Base-by-base conservation (phyloP, 192 early-diverging fungal species). In the Rhizoclosmatium globosum region DNA sequence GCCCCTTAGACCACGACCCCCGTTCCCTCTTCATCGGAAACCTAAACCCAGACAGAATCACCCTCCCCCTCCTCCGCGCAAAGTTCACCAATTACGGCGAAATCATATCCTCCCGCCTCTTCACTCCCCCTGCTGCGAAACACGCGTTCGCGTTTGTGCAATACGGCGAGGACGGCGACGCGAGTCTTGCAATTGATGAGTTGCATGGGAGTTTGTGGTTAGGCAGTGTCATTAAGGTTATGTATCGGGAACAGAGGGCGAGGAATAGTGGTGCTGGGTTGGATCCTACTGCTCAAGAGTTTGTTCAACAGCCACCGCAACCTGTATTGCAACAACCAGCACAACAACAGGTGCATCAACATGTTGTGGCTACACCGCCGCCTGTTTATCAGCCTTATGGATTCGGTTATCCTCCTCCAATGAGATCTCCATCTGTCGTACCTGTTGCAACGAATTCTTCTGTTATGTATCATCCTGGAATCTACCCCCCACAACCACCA, bases 181-280 rank as follows among this genome's bases (percentile, higher is more conserved):
- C 74, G 4, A 64, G 66, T 23, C 64, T 76, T 1, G 74, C 74
- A 23, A 76, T 76, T 43, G 74, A 76, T 45, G 74, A 76, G 46
- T 21, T 47, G 9, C 74, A 76, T 42, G 74, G 74, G 9, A 47
- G 44, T 9, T 19, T 59, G 19, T 76, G 74, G 74, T 64, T 76
- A 4, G 74, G 66, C 21, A 13, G 47, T 11, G 66, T 76, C 61
- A 76, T 76, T 47, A 76, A 76, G 50, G 74, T 76, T 1, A 46
- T 66, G 48, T 76, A 66, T 41, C 74, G 74, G 23, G 74, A 76
- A 53, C 3, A 13, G n/a, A n/a, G n/a, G n/a, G n/a, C n/a, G n/a
- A n/a, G n/a, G n/a, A n/a, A n/a, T n/a, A n/a, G n/a, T n/a, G 11
- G 56, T n/a, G n/a, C n/a, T n/a, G n/a, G 9, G 7, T 56, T 56